phyloP scores from a whole-genome alignment of 345 rosid genomes.

The Aurinia saxatilis region DNA sequence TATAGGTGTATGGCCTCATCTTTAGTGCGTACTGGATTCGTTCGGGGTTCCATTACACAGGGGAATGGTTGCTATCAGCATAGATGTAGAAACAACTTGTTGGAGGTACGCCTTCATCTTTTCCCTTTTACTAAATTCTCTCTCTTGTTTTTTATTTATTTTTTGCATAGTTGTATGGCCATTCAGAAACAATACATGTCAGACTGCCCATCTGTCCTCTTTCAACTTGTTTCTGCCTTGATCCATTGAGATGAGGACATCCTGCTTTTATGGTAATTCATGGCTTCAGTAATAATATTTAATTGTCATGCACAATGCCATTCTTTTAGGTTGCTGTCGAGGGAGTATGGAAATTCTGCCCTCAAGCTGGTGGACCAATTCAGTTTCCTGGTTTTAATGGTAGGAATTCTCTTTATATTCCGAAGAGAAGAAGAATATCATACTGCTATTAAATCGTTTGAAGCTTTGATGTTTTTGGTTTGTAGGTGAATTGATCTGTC shows the following conservation, averaged over 20 bases:
- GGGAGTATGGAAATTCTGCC: conserved; percentile 90
- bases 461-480: conserved; percentile 15
- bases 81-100: conserved; percentile 65
- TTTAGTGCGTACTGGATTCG: conserved; percentile 89
- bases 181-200: background rate
- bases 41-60: conserved; percentile 84
- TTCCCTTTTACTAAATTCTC: background rate
- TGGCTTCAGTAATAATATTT: conserved; percentile 5
- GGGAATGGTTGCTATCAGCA: conserved; percentile 99
- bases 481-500: conserved; percentile 88
- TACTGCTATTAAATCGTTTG: background rate
- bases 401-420: conserved; percentile 22
- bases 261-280: background rate
- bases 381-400: conserved; percentile 91
- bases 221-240: background rate
- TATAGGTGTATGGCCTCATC: conserved; percentile 98
- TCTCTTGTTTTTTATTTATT: background rate
- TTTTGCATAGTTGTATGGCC: background rate
- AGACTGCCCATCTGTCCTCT: background rate
- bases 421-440: background rate
- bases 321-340: conserved; percentile 84
- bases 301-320: background rate
- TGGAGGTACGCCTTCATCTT: conserved; percentile 56
- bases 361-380: conserved; percentile 80
- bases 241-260: background rate